phyloP scores from a whole-genome alignment of 352 stramenopile genomes.

The Phytophthora europaea region DNA sequence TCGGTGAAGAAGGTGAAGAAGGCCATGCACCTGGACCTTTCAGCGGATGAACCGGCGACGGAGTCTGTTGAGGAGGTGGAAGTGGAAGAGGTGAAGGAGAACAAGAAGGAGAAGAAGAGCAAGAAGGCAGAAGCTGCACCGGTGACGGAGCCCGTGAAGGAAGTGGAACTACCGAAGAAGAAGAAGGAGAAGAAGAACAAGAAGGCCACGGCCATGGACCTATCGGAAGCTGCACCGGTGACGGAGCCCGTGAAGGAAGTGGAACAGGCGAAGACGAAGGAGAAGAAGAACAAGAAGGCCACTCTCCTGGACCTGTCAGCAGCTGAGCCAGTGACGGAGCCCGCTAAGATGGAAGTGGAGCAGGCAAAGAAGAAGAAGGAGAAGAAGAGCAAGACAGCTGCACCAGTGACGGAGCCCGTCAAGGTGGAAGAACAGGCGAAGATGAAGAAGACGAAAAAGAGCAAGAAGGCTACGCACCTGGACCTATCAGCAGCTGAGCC shows the following conservation, averaged over 20 bases:
- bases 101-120: background rate
- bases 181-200: too few relatives aligned
- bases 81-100: constrained; percentile 8
- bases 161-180: too few relatives aligned
- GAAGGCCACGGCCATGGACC: too few relatives aligned
- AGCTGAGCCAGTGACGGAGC: background rate
- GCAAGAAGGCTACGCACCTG: constrained; percentile 23
- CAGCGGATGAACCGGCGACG: constrained; percentile 17
- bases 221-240: too few relatives aligned
- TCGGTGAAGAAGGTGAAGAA: constrained; percentile 23
- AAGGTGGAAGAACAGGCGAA: constrained; percentile 7
- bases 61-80: constrained; percentile 12
- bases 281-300: background rate
- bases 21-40: constrained; percentile 22
- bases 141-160: too few relatives aligned
- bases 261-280: background rate
- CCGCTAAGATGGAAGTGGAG: background rate
- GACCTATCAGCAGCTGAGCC: background rate
- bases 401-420: constrained; percentile 37
- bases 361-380: background rate
- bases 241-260: background rate
- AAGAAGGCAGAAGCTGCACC: background rate
- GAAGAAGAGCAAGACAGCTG: constrained; percentile 8
- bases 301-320: background rate
- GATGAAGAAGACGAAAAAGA: constrained; percentile 44